These are phyloP conservation scores for Fusarium clavum DNA, from an alignment of 2,329 filamentous ascomycete species.

Conservation along the genomic window DNA sequence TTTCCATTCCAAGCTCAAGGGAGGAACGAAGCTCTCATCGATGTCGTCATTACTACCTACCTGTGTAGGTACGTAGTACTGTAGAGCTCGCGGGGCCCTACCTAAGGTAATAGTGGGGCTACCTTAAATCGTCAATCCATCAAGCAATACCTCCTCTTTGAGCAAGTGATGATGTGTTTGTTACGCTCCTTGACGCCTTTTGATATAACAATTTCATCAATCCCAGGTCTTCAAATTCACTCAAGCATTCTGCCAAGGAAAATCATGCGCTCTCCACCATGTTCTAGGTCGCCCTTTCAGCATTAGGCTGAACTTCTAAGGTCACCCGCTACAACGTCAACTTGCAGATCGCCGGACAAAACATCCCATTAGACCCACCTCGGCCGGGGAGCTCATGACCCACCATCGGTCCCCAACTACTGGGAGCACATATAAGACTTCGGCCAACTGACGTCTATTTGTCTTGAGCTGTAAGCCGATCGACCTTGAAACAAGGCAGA, in stretches of 20 bases:
- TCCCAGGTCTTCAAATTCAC: neutral
- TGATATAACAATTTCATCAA: slow-evolving; percentile 14
- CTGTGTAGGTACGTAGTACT: neutral
- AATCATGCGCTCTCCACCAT: neutral
- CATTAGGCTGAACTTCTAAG: neutral
- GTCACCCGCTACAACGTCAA: slow-evolving; percentile 28
- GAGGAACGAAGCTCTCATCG: slow-evolving; percentile 31
- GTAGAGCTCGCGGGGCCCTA: slow-evolving; percentile 4
- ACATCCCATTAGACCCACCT: slow-evolving; percentile 24
- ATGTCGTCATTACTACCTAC: slow-evolving; percentile 40
- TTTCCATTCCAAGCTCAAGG: slow-evolving; percentile 35
- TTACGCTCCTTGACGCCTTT: slow-evolving; percentile 22
- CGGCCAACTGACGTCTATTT: slow-evolving; percentile 14
- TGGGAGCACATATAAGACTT: slow-evolving; percentile 16
- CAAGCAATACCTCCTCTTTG: neutral
- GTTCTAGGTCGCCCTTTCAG: neutral
- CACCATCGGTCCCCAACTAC: slow-evolving; percentile 32
- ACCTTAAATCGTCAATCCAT: slow-evolving; percentile 15
- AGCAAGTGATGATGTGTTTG: slow-evolving; percentile 16
- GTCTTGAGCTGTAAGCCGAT: slow-evolving; percentile 9
- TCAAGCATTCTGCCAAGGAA: neutral
- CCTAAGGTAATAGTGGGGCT: slow-evolving; percentile 25
- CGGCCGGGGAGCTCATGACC: slow-evolving; percentile 29
- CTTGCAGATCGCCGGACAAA: slow-evolving; percentile 31
- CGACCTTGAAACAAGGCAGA: slow-evolving; percentile 23